Evolutionary conservation across 148 eudicot species (phyloP).

Genomic region (Diospyros lotus): DNA sequence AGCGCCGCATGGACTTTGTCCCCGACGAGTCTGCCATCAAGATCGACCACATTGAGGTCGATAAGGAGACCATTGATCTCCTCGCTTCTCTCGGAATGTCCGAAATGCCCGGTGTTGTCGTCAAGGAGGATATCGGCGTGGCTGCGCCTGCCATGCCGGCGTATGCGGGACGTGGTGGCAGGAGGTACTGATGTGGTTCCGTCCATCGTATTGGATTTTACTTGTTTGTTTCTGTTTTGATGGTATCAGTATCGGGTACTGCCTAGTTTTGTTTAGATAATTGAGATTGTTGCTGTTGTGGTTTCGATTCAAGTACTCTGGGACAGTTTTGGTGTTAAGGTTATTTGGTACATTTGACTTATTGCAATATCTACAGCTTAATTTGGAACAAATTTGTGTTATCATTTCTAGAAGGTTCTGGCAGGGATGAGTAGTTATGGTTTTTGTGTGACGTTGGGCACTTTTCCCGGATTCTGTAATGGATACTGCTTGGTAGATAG

Average conservation of each 20-base stretch:
- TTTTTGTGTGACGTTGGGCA: no score
- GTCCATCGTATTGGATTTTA: background rate
- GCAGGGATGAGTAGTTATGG: no score
- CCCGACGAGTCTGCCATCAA: constrained; percentile 33
- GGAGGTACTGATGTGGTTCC: constrained; percentile 19
- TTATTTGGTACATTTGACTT: background rate
- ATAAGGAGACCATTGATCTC: constrained; percentile 33
- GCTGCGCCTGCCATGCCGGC: constrained; percentile 3
- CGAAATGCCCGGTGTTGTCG: constrained; percentile 26
- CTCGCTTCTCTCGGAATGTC: constrained; percentile 26
- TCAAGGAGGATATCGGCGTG: constrained; percentile 21
- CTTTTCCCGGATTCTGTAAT: no score
- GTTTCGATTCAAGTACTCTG: background rate
- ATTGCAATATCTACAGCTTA: background rate
- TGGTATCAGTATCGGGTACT: background rate
- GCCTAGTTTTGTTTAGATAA: background rate
- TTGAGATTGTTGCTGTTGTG: background rate
- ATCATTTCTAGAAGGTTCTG: no score
- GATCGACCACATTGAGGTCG: constrained; percentile 27
- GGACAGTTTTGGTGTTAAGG: background rate
- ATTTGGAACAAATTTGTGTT: background rate
- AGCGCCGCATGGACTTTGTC: constrained; percentile 38
- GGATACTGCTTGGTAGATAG: no score
- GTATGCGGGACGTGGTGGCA: constrained; percentile 24
- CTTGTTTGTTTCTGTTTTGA: background rate